A percentile compares a stretch with the other conserved stretches of the same genome.
These are phyloP conservation scores for Luffa aegyptiaca DNA, from an alignment of 306 rosid genomes.

Conservation along the genomic window DNA sequence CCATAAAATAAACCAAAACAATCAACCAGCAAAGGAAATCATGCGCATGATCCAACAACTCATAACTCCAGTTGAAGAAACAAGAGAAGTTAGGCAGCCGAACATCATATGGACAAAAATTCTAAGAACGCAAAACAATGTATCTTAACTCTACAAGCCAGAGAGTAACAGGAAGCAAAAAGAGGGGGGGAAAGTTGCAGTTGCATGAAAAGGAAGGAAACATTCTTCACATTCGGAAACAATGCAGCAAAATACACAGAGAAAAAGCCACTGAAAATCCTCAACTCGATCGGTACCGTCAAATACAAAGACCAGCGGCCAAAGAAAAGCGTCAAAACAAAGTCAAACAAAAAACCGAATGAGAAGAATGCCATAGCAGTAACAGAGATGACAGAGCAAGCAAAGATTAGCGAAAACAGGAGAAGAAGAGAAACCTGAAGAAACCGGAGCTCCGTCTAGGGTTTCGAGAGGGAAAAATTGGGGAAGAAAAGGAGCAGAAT, in stretches of 20 bases:
- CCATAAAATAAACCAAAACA: background rate
- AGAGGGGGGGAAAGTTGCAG: background rate
- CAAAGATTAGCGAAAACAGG: background rate
- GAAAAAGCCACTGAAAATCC: background rate
- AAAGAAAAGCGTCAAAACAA: background rate
- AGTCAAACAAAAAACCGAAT: background rate
- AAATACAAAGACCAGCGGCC: background rate
- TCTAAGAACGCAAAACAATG: background rate
- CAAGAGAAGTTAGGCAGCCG: background rate
- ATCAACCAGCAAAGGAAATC: background rate
- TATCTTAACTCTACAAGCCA: background rate
- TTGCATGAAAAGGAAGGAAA: background rate
- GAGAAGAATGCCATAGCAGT: background rate
- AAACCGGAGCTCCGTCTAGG: background rate
- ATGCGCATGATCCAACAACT: background rate
- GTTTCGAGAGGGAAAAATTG: background rate
- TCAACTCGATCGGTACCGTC: background rate
- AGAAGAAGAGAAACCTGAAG: constrained; percentile 3
- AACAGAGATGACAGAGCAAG: background rate
- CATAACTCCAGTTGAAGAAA: background rate
- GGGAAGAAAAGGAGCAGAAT: background rate
- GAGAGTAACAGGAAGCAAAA: background rate
- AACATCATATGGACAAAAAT: background rate
- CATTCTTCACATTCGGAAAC: background rate
- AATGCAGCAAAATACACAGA: constrained; percentile 9